These are phyloP conservation scores for Barbarea vulgaris DNA, from an alignment of 345 rosid genomes.

Conservation along the genomic window DNA sequence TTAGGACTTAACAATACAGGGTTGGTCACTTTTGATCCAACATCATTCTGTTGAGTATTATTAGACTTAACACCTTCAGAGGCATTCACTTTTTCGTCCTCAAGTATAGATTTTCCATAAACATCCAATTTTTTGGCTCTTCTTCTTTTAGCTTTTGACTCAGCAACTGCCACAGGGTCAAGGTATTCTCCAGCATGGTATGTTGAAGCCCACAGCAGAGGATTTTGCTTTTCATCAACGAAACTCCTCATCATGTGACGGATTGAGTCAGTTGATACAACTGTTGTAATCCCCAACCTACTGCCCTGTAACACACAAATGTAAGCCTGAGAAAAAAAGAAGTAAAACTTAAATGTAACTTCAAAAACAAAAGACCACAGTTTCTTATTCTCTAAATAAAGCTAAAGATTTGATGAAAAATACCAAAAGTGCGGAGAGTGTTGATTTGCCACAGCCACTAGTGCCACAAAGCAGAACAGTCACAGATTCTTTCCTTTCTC, in stretches of 20 bases:
- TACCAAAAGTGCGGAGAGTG: conserved; percentile 98
- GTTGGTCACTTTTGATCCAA: conserved; percentile 38
- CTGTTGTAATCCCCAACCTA: conserved; percentile 92
- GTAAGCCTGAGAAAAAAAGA: not conserved
- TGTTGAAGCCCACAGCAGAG: conserved; percentile 98
- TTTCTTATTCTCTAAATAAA: conserved; percentile 39
- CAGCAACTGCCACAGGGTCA: conserved; percentile 92
- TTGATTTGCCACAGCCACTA: conserved; percentile 99
- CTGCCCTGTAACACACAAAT: too few species aligned
- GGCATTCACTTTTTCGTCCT: conserved; percentile 49
- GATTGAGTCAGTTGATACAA: conserved; percentile 92
- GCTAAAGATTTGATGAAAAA: not conserved
- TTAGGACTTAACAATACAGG: conserved; percentile 65
- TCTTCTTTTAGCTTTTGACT: conserved; percentile 79
- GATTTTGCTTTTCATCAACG: conserved; percentile 86
- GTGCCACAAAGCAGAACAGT: conserved; percentile 97
- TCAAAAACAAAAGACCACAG: conserved; percentile 43
- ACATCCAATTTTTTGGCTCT: conserved; percentile 70
- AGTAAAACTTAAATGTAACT: not conserved
- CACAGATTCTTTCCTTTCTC: conserved; percentile 95
- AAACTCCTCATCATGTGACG: conserved; percentile 99
- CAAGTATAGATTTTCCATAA: conserved; percentile 43
- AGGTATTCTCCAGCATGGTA: conserved; percentile 96
- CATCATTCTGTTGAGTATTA: conserved; percentile 42
- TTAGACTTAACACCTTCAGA: conserved; percentile 49